These are phyloP conservation scores for Suillus sp. DNA, from an alignment of 768 basidiomycete species.

Conservation along the genomic window DNA sequence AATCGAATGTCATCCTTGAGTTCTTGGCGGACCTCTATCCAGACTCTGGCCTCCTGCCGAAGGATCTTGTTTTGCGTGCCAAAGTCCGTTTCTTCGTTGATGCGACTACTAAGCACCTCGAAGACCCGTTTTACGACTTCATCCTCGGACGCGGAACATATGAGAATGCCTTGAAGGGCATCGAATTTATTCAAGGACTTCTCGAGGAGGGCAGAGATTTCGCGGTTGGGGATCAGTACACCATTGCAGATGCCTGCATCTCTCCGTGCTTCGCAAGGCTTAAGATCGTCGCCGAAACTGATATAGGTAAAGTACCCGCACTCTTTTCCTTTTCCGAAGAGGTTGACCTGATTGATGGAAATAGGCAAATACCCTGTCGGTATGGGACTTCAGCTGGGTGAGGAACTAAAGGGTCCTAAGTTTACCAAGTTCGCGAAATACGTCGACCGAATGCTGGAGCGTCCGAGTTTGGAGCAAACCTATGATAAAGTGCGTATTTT, in stretches of 20 bases:
- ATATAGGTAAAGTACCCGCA: constrained; percentile 27
- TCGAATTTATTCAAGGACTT: constrained; percentile 50
- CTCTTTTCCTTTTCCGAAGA: background rate
- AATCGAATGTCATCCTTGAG: constrained; percentile 63
- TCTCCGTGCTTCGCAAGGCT: constrained; percentile 56
- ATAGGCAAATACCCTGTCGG: constrained; percentile 50
- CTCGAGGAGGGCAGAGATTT: constrained; percentile 47
- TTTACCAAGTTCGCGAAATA: constrained; percentile 54
- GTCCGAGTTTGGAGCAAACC: background rate
- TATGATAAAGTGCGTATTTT: background rate
- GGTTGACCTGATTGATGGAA: constrained; percentile 28
- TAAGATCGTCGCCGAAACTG: constrained; percentile 43
- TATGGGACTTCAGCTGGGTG: constrained; percentile 44
- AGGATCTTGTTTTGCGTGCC: constrained; percentile 55
- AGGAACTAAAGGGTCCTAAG: constrained; percentile 43
- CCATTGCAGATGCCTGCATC: constrained; percentile 60
- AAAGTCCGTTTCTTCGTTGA: constrained; percentile 62
- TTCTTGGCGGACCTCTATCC: constrained; percentile 61
- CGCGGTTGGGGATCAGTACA: constrained; percentile 45
- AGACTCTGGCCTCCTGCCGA: constrained; percentile 46
- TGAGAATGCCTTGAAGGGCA: constrained; percentile 40
- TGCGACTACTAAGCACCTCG: constrained; percentile 41
- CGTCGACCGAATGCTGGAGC: constrained; percentile 42
- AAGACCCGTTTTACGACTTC: constrained; percentile 17
- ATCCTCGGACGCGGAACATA: constrained; percentile 38